Evolutionary conservation across 2,329 filamentous ascomycete genomes (phyloP).

Genomic region (Aspergillus sp.): DNA sequence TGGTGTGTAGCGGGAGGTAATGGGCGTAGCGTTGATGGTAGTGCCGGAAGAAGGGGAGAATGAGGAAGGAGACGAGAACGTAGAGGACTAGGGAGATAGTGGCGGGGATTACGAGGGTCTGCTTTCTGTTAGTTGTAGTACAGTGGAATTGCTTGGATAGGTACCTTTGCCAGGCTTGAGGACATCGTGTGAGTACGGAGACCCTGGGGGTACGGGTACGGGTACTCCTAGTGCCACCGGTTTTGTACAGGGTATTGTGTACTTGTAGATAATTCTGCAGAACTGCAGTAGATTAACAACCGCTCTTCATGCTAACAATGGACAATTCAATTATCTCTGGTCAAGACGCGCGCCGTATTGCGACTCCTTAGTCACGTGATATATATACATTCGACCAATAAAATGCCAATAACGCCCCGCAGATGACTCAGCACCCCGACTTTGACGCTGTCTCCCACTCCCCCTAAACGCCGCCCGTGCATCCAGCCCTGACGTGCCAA

Average conservation of each 20-base stretch:
- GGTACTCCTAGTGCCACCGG: no score
- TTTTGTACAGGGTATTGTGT: no score
- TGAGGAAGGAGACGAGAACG: conserved; percentile 56
- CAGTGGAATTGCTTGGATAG: neutral
- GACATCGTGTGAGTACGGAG: conserved; percentile 14
- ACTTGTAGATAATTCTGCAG: no score
- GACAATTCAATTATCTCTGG: no score
- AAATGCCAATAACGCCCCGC: neutral
- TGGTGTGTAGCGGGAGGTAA: conserved; percentile 62
- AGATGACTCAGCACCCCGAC: neutral
- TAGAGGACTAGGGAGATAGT: conserved; percentile 64
- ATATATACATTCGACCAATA: no score
- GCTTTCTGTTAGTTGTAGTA: neutral
- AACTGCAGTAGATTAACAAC: no score
- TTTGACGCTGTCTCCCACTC: conserved; percentile 1
- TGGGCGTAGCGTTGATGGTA: conserved; percentile 66
- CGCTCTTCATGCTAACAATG: no score
- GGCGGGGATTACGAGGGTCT: conserved; percentile 67
- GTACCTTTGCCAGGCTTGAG: conserved; percentile 20
- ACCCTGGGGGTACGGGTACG: neutral
- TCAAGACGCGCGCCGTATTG: no score
- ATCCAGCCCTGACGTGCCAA: conserved; percentile 10
- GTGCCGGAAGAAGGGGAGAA: conserved; percentile 62
- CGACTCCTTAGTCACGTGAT: no score
- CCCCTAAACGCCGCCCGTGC: conserved; percentile 14